Base-by-base conservation (phyloP, 1,284 basidiomycete species). In the Apiotrichum siamense region DNA sequence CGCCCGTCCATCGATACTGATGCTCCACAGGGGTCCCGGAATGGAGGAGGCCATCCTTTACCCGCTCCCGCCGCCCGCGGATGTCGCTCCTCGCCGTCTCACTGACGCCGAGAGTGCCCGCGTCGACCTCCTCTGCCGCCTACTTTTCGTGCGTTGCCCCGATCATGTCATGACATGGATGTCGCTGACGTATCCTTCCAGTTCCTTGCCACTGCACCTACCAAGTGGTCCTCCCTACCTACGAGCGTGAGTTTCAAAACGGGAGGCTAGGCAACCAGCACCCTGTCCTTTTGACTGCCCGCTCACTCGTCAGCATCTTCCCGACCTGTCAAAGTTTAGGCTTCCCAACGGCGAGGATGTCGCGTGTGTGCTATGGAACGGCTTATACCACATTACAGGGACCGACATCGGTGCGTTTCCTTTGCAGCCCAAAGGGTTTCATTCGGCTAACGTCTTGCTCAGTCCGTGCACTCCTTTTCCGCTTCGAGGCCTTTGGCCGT, bases 301-400 rank as follows among this genome's bases (percentile, higher is more conserved):
- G 26, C 35, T 40, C 26, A 31, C 17, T 26, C 37, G n/a, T 54
- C 59, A 54, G 63, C 65, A 53, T 39, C 66, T 87, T 67, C 85
- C 85, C 7, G 82, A 83, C 35, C 80, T 93, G 62, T 86, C 88
- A 62, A 80, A 87, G 29, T 92, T 93, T 70, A 78, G 83, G 29
- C 80, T 92, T 11, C 88, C 88, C 0, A 83, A 86, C 54, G 83
- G 86, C 47, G 90, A 94, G 73, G 85, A 84, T 62, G 87, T 94
- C 40, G 84, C 86, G 6, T 94, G 90, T 68, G 86, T 93, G 11
- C 79, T 88, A 25, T 94, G 90, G 90, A 83, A 84, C 50, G 85
- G 88, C 3, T 77, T 88, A 27, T 92, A 89, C 65, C 87, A 93
- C 67, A 88, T 94, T 72, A 92, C 89, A 0, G 90, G 90, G 18